Base-by-base conservation (phyloP, 2,329 filamentous ascomycete species). In the Elsinoe australis region DNA sequence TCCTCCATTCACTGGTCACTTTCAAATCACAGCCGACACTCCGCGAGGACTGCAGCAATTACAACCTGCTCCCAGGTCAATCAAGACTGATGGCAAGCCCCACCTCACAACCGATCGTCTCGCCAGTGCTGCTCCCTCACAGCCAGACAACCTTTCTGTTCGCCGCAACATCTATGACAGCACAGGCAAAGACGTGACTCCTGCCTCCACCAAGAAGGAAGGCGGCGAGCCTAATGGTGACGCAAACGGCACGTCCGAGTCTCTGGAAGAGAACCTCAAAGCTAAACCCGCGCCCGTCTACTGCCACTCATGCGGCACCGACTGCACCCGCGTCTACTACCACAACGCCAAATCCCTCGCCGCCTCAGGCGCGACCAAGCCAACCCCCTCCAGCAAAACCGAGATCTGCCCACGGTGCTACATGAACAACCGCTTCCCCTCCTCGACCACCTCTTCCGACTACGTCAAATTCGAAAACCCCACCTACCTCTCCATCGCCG, bases 1-100 rank as follows among this genome's bases (percentile, higher is more conserved):
- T 1, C 90, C 92, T 2, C 92, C 92, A 5, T 96, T 95, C 61
- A 98, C 92, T 3, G 92, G 92, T 31, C 92, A 98, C 65, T 98
- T 98, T 76, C 85, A 87, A 64, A 83, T 96, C 53, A 90, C 90
- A 49, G 92, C 88, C 61, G 92, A 98, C 64, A 98, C 92, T 0
- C 92, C 92, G 47, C 82, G 92, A 51, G 92, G 92, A 29, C 76
- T 98, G 45, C 90, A 96, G 65, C 85, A 90, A 18, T 95, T 90
- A 79, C 92, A 98, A 63, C 92, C 92, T 14, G 85, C 85, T 14
- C 82, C 88, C 1, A 85, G 87, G 57, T 80, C 87, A 5, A 65
- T 64, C 26, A 58, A 76, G 33, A 78, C 78, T 4, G 62, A 75
- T 2, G 80, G 81, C 31, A 83, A 82, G 61, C 69, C 75, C 36